A percentile compares a stretch with the other conserved stretches of the same genome.
Conservation (phyloP, 2,329 filamentous ascomycete species). For the Colletotrichum eleusines region DNA sequence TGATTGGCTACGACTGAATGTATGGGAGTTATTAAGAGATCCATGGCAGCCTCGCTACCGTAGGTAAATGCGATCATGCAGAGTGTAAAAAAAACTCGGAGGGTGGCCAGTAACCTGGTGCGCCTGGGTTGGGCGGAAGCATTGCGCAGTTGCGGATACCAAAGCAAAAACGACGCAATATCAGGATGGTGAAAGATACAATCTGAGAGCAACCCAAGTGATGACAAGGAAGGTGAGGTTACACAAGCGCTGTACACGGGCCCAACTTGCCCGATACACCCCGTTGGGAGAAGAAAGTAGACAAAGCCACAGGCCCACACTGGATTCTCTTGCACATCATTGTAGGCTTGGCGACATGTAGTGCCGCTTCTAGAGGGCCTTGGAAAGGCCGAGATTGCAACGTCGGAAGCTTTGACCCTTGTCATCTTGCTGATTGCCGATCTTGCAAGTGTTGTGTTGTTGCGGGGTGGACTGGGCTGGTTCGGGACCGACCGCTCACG, state of each 20-base stretch:
- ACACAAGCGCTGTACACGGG: conserved; percentile 17
- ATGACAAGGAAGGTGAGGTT: conserved; percentile 18
- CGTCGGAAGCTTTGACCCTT: neutral
- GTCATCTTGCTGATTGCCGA: conserved; percentile 4
- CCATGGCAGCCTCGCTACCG: neutral
- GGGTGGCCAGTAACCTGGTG: neutral
- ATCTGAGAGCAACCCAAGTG: neutral
- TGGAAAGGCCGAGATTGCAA: neutral
- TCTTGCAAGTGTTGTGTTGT: conserved; percentile 12
- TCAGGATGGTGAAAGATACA: conserved; percentile 1
- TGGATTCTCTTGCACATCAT: neutral
- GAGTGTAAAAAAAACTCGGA: neutral
- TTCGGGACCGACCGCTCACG: conserved; percentile 37
- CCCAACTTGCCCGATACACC: conserved; percentile 14
- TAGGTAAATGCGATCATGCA: neutral
- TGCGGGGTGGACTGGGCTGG: conserved; percentile 16
- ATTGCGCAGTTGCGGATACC: neutral
- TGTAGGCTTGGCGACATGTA: too few relatives aligned
- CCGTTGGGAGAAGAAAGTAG: conserved; percentile 14
- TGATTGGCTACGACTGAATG: conserved; percentile 22
- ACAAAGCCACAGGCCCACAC: neutral
- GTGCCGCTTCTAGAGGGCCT: too few relatives aligned
- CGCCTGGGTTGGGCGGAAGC: conserved; percentile 10
- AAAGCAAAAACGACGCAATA: neutral
- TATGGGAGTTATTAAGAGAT: neutral